These are phyloP conservation scores for Trichoderma sp. DNA, from an alignment of 2,329 filamentous ascomycete genomes.

Conservation along the genomic window DNA sequence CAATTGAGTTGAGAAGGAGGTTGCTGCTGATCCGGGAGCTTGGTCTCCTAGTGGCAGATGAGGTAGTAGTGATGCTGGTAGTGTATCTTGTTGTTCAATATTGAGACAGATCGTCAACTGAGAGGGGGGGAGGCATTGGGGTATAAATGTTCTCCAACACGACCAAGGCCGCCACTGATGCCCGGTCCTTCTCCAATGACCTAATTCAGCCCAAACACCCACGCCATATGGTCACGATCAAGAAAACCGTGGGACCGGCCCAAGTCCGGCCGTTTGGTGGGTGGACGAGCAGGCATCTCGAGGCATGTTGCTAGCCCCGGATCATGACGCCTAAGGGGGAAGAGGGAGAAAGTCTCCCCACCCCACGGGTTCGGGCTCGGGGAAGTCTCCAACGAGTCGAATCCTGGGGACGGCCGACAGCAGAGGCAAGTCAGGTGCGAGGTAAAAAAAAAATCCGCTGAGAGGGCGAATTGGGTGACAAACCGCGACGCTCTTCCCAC, in stretches of 20 bases:
- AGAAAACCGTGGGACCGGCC: conserved; percentile 12
- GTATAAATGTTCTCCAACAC: conserved; percentile 15
- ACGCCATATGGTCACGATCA: conserved; percentile 12
- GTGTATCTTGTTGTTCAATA: background rate
- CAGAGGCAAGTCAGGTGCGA: conserved; percentile 9
- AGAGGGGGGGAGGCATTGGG: background rate
- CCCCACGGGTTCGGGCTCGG: conserved; percentile 11
- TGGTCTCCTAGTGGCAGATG: background rate
- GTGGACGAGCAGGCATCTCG: conserved; percentile 3
- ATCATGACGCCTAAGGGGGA: background rate
- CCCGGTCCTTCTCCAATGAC: conserved; percentile 1
- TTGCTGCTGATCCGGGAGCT: background rate
- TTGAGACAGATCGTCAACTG: background rate
- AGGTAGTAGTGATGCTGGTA: background rate
- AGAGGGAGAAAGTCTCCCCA: background rate
- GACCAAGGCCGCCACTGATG: conserved; percentile 1
- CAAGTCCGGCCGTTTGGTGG: conserved; percentile 14
- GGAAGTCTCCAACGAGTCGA: conserved; percentile 2
- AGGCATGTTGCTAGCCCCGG: background rate
- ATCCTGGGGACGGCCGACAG: background rate
- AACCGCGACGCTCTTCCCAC: conserved; percentile 1
- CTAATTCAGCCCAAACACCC: conserved; percentile 4
- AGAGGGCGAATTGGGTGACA: conserved; percentile 3
- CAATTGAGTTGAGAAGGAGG: background rate
- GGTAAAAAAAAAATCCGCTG: background rate